Conservation (phyloP, 2,329 filamentous ascomycete genomes). For the Cladorrhinum sp. region DNA sequence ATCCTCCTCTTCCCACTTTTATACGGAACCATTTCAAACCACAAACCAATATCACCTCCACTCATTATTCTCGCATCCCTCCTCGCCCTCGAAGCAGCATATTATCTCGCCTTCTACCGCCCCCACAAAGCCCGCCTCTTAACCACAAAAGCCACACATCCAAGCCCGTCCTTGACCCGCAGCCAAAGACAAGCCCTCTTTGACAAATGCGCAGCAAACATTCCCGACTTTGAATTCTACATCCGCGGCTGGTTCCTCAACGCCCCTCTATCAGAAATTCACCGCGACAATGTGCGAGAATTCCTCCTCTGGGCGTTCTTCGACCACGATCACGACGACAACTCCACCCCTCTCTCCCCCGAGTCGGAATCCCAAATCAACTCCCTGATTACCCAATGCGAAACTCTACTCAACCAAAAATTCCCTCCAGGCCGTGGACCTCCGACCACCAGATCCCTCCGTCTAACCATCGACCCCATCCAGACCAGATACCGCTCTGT, state of each 20-base stretch:
- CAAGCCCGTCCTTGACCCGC: constrained; percentile 42
- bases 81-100: constrained; percentile 41
- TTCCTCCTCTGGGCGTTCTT: constrained; percentile 69
- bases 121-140: constrained; percentile 43
- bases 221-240: constrained; percentile 55
- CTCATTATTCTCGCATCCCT: constrained; percentile 25
- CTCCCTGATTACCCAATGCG: constrained; percentile 49
- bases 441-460: constrained; percentile 47
- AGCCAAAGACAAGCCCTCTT: constrained; percentile 55
- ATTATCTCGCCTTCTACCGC: constrained; percentile 41
- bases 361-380: constrained; percentile 43
- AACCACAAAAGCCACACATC: constrained; percentile 34
- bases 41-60: constrained; percentile 15
- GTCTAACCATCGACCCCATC: constrained; percentile 65
- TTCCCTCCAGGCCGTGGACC: constrained; percentile 54
- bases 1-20: constrained; percentile 29
- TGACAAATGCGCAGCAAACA: constrained; percentile 51
- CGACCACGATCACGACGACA: constrained; percentile 44
- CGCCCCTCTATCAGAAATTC: constrained; percentile 54
- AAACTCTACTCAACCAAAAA: constrained; percentile 48
- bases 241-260: constrained; percentile 65
- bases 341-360: constrained; percentile 12
- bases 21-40: constrained; percentile 20
- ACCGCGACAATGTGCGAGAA: constrained; percentile 64
- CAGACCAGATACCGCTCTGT: constrained; percentile 59